Conservation (phyloP, 2,329 filamentous ascomycete species). For the Colletotrichum liaoningense region DNA sequence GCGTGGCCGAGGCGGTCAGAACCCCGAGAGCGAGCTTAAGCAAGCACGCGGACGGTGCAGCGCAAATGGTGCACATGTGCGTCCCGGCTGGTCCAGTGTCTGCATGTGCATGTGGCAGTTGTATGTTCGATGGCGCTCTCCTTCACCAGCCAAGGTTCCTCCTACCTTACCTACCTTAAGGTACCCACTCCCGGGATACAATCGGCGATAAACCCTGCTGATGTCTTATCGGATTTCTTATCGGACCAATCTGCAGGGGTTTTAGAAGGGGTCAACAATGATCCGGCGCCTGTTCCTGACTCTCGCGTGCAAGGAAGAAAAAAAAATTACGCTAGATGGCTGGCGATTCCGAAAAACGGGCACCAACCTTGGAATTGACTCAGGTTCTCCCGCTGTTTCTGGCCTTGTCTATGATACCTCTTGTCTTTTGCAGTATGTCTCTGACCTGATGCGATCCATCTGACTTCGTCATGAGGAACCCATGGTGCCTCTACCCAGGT, state of each 20-base stretch:
- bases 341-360: constrained; percentile 33
- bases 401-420: constrained; percentile 2
- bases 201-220: neutral
- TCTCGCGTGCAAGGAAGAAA: constrained; percentile 18
- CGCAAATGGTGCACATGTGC: constrained; percentile 12
- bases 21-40: neutral
- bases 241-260: neutral
- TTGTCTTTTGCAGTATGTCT: constrained; percentile 7
- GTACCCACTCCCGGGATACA: neutral
- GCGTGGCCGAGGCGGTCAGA: constrained; percentile 20
- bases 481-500: neutral
- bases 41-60: constrained; percentile 6
- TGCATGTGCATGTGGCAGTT: constrained; percentile 16
- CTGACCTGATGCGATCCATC: neutral
- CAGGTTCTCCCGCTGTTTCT: constrained; percentile 27
- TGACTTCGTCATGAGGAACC: neutral
- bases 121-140: neutral
- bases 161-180: no score
- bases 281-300: constrained; percentile 24
- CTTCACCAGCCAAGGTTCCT: neutral
- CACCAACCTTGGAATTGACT: constrained; percentile 27
- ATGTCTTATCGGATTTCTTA: constrained; percentile 12
- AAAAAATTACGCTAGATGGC: constrained; percentile 22
- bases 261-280: constrained; percentile 10
- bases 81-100: neutral